phyloP scores from a whole-genome alignment of 495 filamentous ascomycete species.

The Trichoderma asperelloides region DNA sequence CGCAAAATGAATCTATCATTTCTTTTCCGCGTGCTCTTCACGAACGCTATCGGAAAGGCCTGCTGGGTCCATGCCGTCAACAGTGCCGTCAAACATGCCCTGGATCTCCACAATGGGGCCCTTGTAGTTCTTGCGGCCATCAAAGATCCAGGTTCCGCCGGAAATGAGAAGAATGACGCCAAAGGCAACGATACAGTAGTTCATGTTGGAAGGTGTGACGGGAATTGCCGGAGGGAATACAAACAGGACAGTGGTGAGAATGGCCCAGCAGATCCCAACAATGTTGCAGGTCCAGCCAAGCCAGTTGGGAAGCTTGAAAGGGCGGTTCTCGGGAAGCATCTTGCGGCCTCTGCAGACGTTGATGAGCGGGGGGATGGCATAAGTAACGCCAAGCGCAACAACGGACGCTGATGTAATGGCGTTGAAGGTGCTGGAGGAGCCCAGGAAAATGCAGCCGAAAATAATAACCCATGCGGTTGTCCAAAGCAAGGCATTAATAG shows the following conservation, averaged over 20 bases:
- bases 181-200: slow-evolving; percentile 65
- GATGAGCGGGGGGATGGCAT: slow-evolving; percentile 63
- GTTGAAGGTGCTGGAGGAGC: slow-evolving; percentile 55
- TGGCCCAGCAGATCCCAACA: slow-evolving; percentile 53
- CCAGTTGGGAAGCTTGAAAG: slow-evolving; percentile 49
- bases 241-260: slow-evolving; percentile 65
- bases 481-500: slow-evolving; percentile 59
- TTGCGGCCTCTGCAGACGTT: slow-evolving; percentile 56
- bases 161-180: slow-evolving; percentile 59
- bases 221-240: slow-evolving; percentile 64
- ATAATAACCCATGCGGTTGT: slow-evolving; percentile 56
- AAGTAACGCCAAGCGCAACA: slow-evolving; percentile 61
- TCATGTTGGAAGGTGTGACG: slow-evolving; percentile 64
- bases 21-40: background rate
- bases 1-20: background rate
- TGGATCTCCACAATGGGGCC: slow-evolving; percentile 50
- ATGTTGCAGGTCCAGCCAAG: slow-evolving; percentile 58
- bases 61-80: slow-evolving; percentile 17
- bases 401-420: slow-evolving; percentile 66
- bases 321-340: slow-evolving; percentile 50
- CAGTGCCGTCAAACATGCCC: slow-evolving; percentile 26
- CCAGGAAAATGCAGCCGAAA: slow-evolving; percentile 69
- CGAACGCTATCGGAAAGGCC: background rate
- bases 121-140: slow-evolving; percentile 61
- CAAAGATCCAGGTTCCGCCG: slow-evolving; percentile 59